A percentile compares a stretch with the other conserved stretches of the same genome.
These are phyloP conservation scores for Schizophyllum amplum DNA, from an alignment of 1,284 basidiomycete species.

Conservation along the genomic window DNA sequence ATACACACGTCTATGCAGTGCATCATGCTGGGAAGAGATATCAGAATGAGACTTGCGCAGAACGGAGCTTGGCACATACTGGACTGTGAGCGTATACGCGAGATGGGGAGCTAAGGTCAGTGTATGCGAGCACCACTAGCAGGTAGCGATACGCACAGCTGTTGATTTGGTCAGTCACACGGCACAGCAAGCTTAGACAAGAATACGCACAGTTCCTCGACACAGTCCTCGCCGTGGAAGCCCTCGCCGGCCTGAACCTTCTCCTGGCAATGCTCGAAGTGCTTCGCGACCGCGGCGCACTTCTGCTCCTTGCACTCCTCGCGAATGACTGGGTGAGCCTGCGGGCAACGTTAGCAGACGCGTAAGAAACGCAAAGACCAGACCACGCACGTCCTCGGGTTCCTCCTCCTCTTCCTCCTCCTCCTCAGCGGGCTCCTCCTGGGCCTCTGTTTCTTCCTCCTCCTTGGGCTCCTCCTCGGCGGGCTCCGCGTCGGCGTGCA, in stretches of 20 bases:
- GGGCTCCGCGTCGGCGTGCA: conserved; percentile 48
- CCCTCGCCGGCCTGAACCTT: conserved; percentile 78
- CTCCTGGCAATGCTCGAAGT: conserved; percentile 88
- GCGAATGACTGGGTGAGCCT: conserved; percentile 62
- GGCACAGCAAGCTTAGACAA: conserved; percentile 2
- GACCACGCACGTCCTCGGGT: conserved; percentile 69
- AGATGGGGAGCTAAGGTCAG: conserved; percentile 11
- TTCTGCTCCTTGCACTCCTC: conserved; percentile 70
- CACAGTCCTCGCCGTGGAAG: conserved; percentile 84
- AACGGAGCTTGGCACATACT: conserved; percentile 37
- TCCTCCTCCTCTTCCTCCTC: conserved; percentile 50
- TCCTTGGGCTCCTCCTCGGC: conserved; percentile 27
- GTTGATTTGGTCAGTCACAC: conserved; percentile 2
- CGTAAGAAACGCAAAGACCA: background rate
- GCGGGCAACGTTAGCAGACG: too few relatives aligned
- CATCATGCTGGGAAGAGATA: conserved; percentile 59
- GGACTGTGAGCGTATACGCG: conserved; percentile 36
- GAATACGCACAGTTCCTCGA: conserved; percentile 71
- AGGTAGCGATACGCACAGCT: conserved; percentile 40
- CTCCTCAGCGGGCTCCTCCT: conserved; percentile 20
- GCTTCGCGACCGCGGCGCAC: conserved; percentile 68
- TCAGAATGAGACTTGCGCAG: conserved; percentile 9
- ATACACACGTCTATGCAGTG: conserved; percentile 77
- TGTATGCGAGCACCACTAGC: conserved; percentile 5
- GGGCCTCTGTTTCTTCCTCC: conserved; percentile 29